Evolutionary conservation across 2,329 filamentous ascomycete species (phyloP).

Genomic region (Plenodomus tracheiphilus): DNA sequence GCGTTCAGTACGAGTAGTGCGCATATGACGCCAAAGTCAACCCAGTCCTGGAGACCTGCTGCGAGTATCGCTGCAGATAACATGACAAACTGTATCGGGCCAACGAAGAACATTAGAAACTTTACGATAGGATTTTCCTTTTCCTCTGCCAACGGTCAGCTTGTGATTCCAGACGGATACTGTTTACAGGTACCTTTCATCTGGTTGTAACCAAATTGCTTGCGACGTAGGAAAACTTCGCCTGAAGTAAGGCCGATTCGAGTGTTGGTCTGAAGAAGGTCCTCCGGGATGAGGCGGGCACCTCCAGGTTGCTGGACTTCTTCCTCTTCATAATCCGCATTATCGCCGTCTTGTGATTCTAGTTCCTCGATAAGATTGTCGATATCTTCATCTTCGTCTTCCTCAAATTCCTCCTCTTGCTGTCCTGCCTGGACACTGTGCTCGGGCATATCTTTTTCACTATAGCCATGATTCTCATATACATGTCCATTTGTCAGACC

Average conservation of each 20-base stretch:
- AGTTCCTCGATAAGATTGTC: slow-evolving; percentile 86
- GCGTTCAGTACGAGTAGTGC: slow-evolving; percentile 83
- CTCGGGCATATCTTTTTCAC: not conserved
- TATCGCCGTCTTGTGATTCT: slow-evolving; percentile 76
- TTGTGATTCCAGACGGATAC: not conserved
- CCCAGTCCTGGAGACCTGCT: slow-evolving; percentile 84
- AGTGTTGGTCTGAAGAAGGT: slow-evolving; percentile 76
- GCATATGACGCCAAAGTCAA: slow-evolving; percentile 91
- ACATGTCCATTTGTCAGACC: not conserved
- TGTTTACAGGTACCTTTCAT: slow-evolving; percentile 62
- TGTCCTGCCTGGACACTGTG: slow-evolving; percentile 2
- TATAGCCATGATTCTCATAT: not conserved
- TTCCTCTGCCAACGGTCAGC: slow-evolving; percentile 60
- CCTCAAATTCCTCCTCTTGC: slow-evolving; percentile 53
- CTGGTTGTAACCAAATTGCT: slow-evolving; percentile 81
- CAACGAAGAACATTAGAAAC: slow-evolving; percentile 80
- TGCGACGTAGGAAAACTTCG: slow-evolving; percentile 66
- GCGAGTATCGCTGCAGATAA: slow-evolving; percentile 80
- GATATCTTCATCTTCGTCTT: slow-evolving; percentile 81
- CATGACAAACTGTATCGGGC: slow-evolving; percentile 94
- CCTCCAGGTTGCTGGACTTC: slow-evolving; percentile 55
- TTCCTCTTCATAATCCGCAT: slow-evolving; percentile 66
- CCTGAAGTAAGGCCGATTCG: slow-evolving; percentile 70
- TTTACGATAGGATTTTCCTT: slow-evolving; percentile 84
- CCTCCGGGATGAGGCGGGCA: slow-evolving; percentile 69